Evolutionary conservation across 306 rosid species (phyloP).

Genomic region (Urtica urens): DNA sequence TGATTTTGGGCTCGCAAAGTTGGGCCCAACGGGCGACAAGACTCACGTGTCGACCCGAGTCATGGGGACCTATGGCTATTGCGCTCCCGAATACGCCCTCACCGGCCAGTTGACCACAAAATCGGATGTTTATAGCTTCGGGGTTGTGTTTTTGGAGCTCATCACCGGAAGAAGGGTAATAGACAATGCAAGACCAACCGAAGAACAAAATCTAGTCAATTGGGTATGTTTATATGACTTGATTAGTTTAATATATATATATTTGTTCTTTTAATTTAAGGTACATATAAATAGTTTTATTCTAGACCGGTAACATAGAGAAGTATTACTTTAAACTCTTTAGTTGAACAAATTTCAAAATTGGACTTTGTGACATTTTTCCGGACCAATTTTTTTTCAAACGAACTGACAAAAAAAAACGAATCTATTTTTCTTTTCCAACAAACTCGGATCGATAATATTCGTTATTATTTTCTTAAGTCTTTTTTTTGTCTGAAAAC

Average conservation of each 20-base stretch:
- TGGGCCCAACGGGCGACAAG: conserved; percentile 88
- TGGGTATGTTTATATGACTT: conserved; percentile 49
- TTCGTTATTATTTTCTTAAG: too few species aligned
- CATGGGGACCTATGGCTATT: conserved; percentile 95
- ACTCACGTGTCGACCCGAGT: conserved; percentile 88
- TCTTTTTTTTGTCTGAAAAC: too few species aligned
- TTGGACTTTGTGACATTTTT: too few species aligned
- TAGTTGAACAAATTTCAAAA: too few species aligned
- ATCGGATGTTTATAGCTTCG: conserved; percentile 84
- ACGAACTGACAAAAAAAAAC: too few species aligned
- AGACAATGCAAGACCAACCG: conserved; percentile 50
- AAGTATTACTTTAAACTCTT: too few species aligned
- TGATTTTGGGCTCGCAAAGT: conserved; percentile 87
- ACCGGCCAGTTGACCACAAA: conserved; percentile 68
- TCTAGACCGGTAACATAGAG: too few species aligned
- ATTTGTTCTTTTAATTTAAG: not conserved
- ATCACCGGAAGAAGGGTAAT: conserved; percentile 81
- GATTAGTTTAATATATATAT: not conserved
- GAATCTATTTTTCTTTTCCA: too few species aligned
- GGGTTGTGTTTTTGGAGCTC: conserved; percentile 77
- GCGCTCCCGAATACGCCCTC: conserved; percentile 88
- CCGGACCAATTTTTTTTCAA: too few species aligned
- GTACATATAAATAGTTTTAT: too few species aligned
- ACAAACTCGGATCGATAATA: too few species aligned
- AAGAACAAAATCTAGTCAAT: conserved; percentile 55